Evolutionary conservation across 139 green algal species (phyloP).

Genomic region (Tetradesmus lagerheimii): DNA sequence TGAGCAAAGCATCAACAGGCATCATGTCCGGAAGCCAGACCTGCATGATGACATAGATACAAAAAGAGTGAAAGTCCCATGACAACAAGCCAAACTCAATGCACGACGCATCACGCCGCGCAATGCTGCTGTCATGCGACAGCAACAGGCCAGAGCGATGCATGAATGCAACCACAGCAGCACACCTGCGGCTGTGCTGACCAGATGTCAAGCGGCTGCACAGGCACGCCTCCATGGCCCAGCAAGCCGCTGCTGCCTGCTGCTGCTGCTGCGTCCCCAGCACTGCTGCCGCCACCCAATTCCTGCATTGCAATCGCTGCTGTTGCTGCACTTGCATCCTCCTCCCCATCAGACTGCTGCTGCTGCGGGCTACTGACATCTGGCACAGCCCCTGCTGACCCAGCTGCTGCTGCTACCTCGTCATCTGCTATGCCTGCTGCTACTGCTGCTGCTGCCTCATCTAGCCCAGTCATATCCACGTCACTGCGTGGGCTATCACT

Average conservation of each 20-base stretch:
- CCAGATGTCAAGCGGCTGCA: slow-evolving; percentile 74
- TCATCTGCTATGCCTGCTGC: background rate
- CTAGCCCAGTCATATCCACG: background rate
- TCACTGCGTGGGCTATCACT: slow-evolving; percentile 5
- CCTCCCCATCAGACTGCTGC: slow-evolving; percentile 2
- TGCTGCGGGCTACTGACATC: background rate
- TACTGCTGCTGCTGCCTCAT: background rate
- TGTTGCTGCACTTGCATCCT: background rate
- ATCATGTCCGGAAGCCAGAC: background rate
- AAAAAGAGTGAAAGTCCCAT: too few relatives aligned
- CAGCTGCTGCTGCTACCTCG: background rate
- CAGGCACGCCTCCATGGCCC: slow-evolving; percentile 23
- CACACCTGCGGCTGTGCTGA: slow-evolving; percentile 25
- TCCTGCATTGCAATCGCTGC: background rate
- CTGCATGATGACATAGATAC: too few relatives aligned
- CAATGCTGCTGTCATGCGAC: too few relatives aligned
- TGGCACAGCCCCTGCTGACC: background rate
- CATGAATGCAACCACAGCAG: background rate
- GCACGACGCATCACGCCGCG: too few relatives aligned
- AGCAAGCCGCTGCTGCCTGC: slow-evolving; percentile 8
- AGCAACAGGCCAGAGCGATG: background rate
- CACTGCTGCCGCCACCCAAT: slow-evolving; percentile 2
- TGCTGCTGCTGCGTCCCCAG: background rate
- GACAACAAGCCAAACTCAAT: too few relatives aligned
- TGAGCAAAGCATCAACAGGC: slow-evolving; percentile 16